phyloP scores from a whole-genome alignment of 2,329 filamentous ascomycete species.

The Ophiostoma piceae region DNA sequence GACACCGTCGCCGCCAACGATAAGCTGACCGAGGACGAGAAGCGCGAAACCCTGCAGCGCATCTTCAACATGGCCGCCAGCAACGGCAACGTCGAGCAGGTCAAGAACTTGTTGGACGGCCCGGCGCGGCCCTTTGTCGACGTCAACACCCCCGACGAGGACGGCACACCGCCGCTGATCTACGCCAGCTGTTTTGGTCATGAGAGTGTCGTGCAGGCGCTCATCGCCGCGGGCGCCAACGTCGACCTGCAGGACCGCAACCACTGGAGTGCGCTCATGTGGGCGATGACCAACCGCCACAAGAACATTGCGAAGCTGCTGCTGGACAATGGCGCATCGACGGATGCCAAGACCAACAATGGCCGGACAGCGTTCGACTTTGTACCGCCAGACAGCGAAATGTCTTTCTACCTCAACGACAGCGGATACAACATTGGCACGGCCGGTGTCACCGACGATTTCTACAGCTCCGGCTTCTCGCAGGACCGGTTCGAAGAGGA shows the following conservation, averaged over 20 bases:
- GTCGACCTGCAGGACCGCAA: conserved; percentile 94
- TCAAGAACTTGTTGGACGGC: conserved; percentile 69
- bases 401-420: conserved; percentile 90
- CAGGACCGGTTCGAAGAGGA: conserved; percentile 96
- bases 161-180: conserved; percentile 92
- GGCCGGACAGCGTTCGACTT: conserved; percentile 95
- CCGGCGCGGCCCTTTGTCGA: conserved; percentile 71
- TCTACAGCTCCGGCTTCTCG: conserved; percentile 86
- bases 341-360: conserved; percentile 89
- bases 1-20: conserved; percentile 71
- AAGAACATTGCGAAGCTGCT: conserved; percentile 91
- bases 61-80: conserved; percentile 91
- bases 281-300: conserved; percentile 98
- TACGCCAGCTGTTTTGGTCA: conserved; percentile 98
- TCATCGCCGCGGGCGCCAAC: conserved; percentile 79
- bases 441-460: conserved; percentile 77
- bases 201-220: conserved; percentile 74
- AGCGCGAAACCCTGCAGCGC: conserved; percentile 76
- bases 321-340: conserved; percentile 89
- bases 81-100: conserved; percentile 83
- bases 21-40: conserved; percentile 68
- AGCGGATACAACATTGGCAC: conserved; percentile 87
- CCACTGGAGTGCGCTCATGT: conserved; percentile 97
- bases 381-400: conserved; percentile 88
- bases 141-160: conserved; percentile 82